A percentile compares a stretch with the other conserved stretches of the same genome.
Evolutionary conservation across 768 basidiomycete genomes (phyloP).

Genomic region (Termitomyces sp.): DNA sequence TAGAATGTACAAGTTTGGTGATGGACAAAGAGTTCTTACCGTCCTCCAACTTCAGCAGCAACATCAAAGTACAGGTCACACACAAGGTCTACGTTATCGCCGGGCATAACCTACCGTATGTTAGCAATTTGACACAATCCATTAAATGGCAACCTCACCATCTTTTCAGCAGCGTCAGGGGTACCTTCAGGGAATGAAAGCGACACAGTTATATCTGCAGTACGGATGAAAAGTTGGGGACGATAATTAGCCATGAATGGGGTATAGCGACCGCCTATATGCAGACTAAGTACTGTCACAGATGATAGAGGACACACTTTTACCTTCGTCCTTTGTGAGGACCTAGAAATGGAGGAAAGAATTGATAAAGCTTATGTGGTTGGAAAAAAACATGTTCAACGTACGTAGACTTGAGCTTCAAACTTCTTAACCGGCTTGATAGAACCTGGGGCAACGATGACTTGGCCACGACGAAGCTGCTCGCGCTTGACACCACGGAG

Average conservation of each 20-base stretch:
- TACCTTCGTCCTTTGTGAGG: constrained; percentile 80
- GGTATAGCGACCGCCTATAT: constrained; percentile 68
- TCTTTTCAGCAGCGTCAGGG: constrained; percentile 75
- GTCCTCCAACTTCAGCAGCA: constrained; percentile 82
- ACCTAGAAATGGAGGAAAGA: constrained; percentile 34
- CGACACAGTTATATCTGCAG: constrained; percentile 84
- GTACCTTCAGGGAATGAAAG: constrained; percentile 87
- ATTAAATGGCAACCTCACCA: constrained; percentile 40
- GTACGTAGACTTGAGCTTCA: constrained; percentile 85
- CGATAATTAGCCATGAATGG: constrained; percentile 94
- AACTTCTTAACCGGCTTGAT: constrained; percentile 96
- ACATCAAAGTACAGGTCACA: constrained; percentile 80
- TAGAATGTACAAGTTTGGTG: not conserved
- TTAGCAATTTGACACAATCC: not conserved
- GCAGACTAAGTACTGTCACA: constrained; percentile 1
- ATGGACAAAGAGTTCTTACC: constrained; percentile 29
- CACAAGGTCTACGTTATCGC: constrained; percentile 94
- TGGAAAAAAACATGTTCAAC: constrained; percentile 15
- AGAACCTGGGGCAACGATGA: constrained; percentile 81
- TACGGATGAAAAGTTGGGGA: constrained; percentile 93
- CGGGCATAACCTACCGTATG: constrained; percentile 77
- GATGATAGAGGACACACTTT: constrained; percentile 8
- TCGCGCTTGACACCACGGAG: constrained; percentile 97
- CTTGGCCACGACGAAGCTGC: constrained; percentile 89
- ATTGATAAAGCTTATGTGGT: not conserved